phyloP scores from a whole-genome alignment of 345 rosid species.

The Syzygium aqueum region DNA sequence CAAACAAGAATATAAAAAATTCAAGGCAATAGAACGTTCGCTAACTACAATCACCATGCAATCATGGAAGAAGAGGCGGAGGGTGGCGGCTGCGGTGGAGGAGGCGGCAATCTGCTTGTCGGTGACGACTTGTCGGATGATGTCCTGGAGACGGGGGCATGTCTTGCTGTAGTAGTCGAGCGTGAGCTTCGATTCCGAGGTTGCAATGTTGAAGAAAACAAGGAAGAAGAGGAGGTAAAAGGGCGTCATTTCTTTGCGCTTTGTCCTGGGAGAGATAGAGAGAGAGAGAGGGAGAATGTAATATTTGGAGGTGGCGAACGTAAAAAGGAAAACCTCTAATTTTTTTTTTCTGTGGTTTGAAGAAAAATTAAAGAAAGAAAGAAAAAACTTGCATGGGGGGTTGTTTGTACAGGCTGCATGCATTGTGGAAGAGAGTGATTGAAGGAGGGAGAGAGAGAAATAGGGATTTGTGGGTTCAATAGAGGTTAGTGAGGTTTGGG shows the following conservation, averaged over 20 bases:
- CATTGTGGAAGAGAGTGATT: conserved; percentile 19
- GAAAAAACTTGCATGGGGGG: background rate
- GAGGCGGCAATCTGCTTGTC: conserved; percentile 46
- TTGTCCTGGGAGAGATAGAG: background rate
- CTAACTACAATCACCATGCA: conserved; percentile 21
- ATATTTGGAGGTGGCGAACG: background rate
- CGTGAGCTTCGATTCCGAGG: conserved; percentile 10
- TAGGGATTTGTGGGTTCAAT: background rate
- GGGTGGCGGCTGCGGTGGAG: conserved; percentile 61
- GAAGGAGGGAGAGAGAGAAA: background rate
- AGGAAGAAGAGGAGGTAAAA: conserved; percentile 6
- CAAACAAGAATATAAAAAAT: too few species aligned
- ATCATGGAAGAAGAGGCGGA: conserved; percentile 71
- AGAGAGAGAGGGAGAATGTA: background rate
- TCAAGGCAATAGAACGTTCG: background rate
- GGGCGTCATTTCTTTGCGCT: background rate
- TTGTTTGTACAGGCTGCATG: background rate
- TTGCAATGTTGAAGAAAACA: background rate
- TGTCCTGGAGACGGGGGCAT: conserved; percentile 45
- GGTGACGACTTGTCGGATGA: conserved; percentile 22
- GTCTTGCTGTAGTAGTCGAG: conserved; percentile 36
- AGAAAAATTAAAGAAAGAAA: background rate
- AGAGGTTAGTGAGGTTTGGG: background rate
- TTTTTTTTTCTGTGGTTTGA: background rate
- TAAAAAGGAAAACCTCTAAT: background rate